phyloP scores from a whole-genome alignment of 176 grass and related monocot species.

The Rhipidocladum racemiflorum region DNA sequence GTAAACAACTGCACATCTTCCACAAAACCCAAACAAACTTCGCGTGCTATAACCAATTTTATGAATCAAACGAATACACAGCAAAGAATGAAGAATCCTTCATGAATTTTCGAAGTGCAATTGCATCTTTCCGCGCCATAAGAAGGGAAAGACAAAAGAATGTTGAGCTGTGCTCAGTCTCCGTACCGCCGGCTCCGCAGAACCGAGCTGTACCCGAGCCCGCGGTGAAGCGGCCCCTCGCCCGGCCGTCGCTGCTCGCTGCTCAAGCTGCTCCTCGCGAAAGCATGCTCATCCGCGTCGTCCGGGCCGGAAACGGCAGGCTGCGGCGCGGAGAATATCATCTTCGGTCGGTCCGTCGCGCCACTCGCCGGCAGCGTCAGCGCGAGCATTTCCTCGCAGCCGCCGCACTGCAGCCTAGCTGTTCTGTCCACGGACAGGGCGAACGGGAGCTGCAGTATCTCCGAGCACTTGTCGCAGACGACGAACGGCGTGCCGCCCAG shows the following conservation, averaged over 20 bases:
- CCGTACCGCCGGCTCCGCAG: conserved; percentile 48
- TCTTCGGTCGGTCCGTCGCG: conserved; percentile 27
- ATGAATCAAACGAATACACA: background rate
- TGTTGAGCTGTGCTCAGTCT: conserved; percentile 14
- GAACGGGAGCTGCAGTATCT: conserved; percentile 58
- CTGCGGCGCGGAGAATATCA: conserved; percentile 52
- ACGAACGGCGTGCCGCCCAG: conserved; percentile 75
- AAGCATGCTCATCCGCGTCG: background rate
- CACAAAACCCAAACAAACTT: background rate
- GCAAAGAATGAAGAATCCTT: conserved; percentile 29
- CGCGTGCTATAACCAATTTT: background rate
- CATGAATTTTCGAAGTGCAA: background rate
- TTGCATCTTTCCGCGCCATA: background rate
- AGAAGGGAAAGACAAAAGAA: background rate
- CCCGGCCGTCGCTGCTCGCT: conserved; percentile 31
- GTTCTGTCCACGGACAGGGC: conserved; percentile 16
- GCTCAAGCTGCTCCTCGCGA: conserved; percentile 27
- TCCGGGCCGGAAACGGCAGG: background rate
- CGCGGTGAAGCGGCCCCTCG: conserved; percentile 35
- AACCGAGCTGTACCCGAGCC: conserved; percentile 53
- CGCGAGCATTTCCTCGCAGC: conserved; percentile 49
- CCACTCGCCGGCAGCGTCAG: conserved; percentile 47
- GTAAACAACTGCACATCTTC: background rate
- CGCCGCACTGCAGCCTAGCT: conserved; percentile 59
- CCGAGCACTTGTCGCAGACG: conserved; percentile 50